Conservation (phyloP, 768 basidiomycete genomes). For the Leccinum obscurum region DNA sequence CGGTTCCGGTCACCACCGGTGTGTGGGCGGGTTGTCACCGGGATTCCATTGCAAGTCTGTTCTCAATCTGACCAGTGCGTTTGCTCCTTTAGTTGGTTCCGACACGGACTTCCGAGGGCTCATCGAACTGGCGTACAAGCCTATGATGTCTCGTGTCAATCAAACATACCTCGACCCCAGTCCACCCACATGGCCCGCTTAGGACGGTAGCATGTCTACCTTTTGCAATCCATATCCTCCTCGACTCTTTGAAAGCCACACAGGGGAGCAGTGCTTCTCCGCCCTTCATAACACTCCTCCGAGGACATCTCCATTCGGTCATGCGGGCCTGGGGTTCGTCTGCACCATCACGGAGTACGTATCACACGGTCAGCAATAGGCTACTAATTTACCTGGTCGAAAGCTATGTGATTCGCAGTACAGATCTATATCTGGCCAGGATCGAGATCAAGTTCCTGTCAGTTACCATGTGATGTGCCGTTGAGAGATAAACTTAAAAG, state of each 20-base stretch:
- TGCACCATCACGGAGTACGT: background rate
- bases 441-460: background rate
- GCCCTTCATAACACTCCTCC: constrained; percentile 4
- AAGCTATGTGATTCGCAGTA: constrained; percentile 3
- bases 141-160: background rate
- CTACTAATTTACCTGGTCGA: constrained; percentile 1
- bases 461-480: background rate
- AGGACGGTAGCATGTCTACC: constrained; percentile 1
- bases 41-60: background rate
- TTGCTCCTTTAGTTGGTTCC: background rate
- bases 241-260: background rate
- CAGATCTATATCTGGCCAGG: background rate
- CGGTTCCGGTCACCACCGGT: constrained; percentile 19
- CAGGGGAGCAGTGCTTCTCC: background rate
- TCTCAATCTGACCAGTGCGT: background rate
- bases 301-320: constrained; percentile 3
- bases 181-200: background rate
- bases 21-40: background rate
- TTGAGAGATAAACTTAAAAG: constrained; percentile 7
- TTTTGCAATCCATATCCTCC: background rate
- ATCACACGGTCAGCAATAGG: background rate
- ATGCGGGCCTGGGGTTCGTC: background rate
- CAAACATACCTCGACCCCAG: background rate
- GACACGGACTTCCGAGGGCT: background rate
- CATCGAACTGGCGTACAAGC: background rate